A percentile compares a stretch with the other conserved stretches of the same genome.
phyloP scores from a whole-genome alignment of 1,139 yeast species.

The Kodamaea arcana region DNA sequence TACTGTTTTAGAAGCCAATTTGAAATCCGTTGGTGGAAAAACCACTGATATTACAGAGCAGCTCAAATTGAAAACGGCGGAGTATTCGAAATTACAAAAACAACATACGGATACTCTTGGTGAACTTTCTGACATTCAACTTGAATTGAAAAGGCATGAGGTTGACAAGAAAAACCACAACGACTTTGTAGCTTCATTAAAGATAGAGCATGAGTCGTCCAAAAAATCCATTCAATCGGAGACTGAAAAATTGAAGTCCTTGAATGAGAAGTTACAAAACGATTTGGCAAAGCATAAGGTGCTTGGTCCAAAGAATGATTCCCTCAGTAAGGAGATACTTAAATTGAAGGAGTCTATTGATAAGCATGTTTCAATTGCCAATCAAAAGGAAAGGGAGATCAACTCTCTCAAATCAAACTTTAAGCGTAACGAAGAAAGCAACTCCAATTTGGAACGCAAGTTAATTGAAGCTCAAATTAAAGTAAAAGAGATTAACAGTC shows the following conservation, averaged over 20 bases:
- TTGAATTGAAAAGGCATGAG: conserved; percentile 6
- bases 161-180: conserved; percentile 17
- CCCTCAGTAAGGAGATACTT: conserved; percentile 11
- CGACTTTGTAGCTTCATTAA: conserved; percentile 15
- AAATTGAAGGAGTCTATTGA: conserved; percentile 10
- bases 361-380: conserved; percentile 8
- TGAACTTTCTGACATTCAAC: conserved; percentile 8
- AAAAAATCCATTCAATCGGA: conserved; percentile 10
- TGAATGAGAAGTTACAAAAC: conserved; percentile 9
- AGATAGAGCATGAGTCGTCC: conserved; percentile 16
- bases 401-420: conserved; percentile 10
- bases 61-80: conserved; percentile 11
- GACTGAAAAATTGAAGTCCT: conserved; percentile 11
- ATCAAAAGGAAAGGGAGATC: conserved; percentile 12
- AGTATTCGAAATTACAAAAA: conserved; percentile 14
- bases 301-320: conserved; percentile 7
- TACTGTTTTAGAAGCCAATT: conserved; percentile 16
- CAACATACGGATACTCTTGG: conserved; percentile 13
- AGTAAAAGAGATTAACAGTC: conserved; percentile 9
- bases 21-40: conserved; percentile 8
- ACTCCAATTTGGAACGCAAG: conserved; percentile 9
- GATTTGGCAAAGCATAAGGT: conserved; percentile 10
- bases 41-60: conserved; percentile 5
- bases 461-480: conserved; percentile 11
- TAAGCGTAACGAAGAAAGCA: conserved; percentile 12